Base-by-base conservation (phyloP, 768 basidiomycete species). In the Podaxis carcinomalis region DNA sequence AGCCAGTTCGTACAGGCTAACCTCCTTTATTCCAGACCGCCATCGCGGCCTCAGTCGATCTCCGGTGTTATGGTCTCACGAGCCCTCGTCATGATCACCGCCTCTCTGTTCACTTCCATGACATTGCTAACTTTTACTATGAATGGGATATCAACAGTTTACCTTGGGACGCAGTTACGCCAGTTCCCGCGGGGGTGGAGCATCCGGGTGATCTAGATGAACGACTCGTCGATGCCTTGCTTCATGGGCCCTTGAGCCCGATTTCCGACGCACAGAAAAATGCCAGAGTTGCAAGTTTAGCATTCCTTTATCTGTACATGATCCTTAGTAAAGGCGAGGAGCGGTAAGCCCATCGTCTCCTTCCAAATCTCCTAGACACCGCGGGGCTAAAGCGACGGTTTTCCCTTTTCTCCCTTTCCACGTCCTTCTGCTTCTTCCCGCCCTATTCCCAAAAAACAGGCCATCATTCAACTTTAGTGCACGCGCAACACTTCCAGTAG, bases 241-340 rank as follows among this genome's bases (percentile, higher is more conserved):
- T 82, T 54, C 64, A 72, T 51, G 75, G 75, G 4, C 76, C 78
- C 16, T 63, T 83, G 64, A 67, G 68, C 42, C 72, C 71, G 37
- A 66, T 82, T 21, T 70, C 67, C 51, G 74, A 75, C 44, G 68
- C 70, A 40, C 68, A 74, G 64, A 76, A 73, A 63, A 70, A 74
- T 61, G 81, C 79, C 37, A 67, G 72, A 61, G 72, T 72, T 59
- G 82, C 82, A 36, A 69, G 73, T 62, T 66, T 92, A 28, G 87
- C 93, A 9, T 98, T 97, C 81, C 77, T 98, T 67, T 98, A 98
- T 76, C 78, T 98, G 61, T 97, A 97, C 77, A 90, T 98, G 87
- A 80, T 82, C 40, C 79, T 97, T 69, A 80, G 82, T 42, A 80
- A 78, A 55, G 75, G 75, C 59, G 75, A 76, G 32, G 75, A 78